Conservation (phyloP, 1,284 basidiomycete species). For the Schizophyllum amplum region DNA sequence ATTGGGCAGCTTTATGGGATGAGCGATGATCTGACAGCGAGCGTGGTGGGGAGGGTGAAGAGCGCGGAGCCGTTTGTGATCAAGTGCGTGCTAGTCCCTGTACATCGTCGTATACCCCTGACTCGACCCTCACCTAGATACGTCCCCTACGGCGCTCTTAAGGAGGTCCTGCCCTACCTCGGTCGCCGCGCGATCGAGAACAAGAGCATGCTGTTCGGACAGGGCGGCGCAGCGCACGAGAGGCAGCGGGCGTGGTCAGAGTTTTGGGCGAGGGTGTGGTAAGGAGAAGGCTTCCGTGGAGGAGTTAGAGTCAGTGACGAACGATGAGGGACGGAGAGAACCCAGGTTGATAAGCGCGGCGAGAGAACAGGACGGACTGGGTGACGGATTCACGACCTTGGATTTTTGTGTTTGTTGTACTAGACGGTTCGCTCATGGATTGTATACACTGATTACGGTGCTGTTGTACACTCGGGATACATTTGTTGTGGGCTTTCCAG, state of each 20-base stretch:
- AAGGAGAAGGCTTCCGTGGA: no score
- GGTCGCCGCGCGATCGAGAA: constrained; percentile 76
- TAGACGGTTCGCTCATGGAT: no score
- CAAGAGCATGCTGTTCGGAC: constrained; percentile 34
- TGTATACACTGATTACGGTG: no score
- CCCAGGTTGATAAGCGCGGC: no score
- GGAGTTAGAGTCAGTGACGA: no score
- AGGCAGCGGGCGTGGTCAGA: constrained; percentile 41
- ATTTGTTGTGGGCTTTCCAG: no score
- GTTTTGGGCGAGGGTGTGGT: no score
- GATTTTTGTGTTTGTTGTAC: no score
- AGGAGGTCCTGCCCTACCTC: constrained; percentile 67
- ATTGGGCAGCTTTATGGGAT: constrained; percentile 82
- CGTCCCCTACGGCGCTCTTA: constrained; percentile 78
- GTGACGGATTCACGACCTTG: no score
- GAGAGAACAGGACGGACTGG: no score
- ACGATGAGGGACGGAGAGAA: no score
- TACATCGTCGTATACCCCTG: constrained; percentile 13
- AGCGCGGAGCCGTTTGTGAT: constrained; percentile 62
- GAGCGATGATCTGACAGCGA: constrained; percentile 72
- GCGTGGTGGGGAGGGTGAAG: constrained; percentile 50
- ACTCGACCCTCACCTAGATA: constrained; percentile 41
- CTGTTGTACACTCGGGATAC: no score
- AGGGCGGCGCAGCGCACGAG: constrained; percentile 50
- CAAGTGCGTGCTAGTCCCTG: constrained; percentile 54